These are phyloP conservation scores for Penicillium sp. DNA, from an alignment of 2,329 filamentous ascomycete genomes.

Conservation along the genomic window DNA sequence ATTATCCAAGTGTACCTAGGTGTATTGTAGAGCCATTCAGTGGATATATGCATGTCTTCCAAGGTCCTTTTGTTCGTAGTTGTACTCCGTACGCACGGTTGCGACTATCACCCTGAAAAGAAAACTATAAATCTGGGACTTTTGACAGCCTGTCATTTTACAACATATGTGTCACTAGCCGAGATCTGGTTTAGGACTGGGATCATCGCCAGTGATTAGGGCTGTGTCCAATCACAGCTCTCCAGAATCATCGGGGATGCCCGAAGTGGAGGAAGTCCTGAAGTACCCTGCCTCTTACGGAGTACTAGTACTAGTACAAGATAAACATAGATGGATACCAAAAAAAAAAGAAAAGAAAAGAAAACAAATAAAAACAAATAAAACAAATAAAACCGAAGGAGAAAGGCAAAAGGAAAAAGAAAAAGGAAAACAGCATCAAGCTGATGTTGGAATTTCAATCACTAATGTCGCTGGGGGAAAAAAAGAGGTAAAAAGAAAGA, in stretches of 20 bases:
- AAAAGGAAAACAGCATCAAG: conserved; percentile 5
- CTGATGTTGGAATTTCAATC: conserved; percentile 7
- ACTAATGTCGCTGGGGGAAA: background rate
- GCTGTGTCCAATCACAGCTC: background rate
- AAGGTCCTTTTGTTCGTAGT: background rate
- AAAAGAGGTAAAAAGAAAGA: background rate
- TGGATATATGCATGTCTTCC: background rate
- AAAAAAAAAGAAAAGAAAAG: too few relatives aligned
- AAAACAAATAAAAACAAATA: too few relatives aligned
- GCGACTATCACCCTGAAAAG: background rate
- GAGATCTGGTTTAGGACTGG: background rate
- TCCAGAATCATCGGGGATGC: background rate
- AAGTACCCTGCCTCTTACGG: background rate
- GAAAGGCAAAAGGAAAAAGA: too few relatives aligned
- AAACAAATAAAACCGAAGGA: too few relatives aligned
- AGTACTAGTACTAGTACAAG: background rate
- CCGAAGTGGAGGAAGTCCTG: too few relatives aligned
- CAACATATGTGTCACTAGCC: too few relatives aligned
- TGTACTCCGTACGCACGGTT: background rate
- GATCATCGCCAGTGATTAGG: background rate
- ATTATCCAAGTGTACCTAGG: background rate
- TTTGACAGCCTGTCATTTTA: background rate
- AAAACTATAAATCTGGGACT: background rate
- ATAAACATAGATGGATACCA: background rate
- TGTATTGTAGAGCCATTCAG: too few relatives aligned